Evolutionary conservation across 352 stramenopile genomes (phyloP), one percentile per base, ranked within the genome.

Genomic region (Pythium folliculosum): DNA sequence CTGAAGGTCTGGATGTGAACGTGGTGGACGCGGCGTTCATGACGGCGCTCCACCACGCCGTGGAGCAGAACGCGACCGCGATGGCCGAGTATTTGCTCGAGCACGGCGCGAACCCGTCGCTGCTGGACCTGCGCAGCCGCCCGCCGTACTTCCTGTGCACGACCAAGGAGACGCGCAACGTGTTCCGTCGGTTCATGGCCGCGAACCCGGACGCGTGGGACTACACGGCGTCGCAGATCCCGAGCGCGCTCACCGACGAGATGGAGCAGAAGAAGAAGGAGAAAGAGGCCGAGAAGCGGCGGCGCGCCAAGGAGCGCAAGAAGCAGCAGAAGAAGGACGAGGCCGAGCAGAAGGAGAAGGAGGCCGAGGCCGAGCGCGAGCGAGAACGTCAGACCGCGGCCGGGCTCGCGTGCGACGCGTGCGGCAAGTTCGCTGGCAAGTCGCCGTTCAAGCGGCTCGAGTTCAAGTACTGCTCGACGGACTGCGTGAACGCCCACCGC

Each of bases 401-500:
- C 21, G 94, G 86, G 17, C 78, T 86, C 72, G 80, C 79, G 58
- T 96, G 72, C 73, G 81, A 85, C 78, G 87, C 80, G 49, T 97
- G 77, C 74, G 90, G 79, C 66, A 92, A 90, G 75, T 91, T 81
- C 60, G 83, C 86, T 5, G 88, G 90, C 56, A 93, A 90, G 51
- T 81, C 93, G 60, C 95, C 96, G 60, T 97, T 98, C 62, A 81
- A 84, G 57, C 90, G 94, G 27, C 75, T 98, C 21, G 89, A 97
- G 43, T 98, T 90, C 73, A 91, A 90, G 47, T 98, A 98, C 71
- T 98, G 95, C 71, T 97, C 86, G 48, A 96, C 88, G 2, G 88
- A 98, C 21, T 98, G 95, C 71, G 94, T 98, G 35, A 91, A 91
- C 57, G 84, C 80, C 50, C 95, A 98, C 76, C 92, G 97, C 56